A percentile compares a stretch with the other conserved stretches of the same genome.
phyloP scores from a whole-genome alignment of 257 asterid genomes.

The Mentha longifolia region DNA sequence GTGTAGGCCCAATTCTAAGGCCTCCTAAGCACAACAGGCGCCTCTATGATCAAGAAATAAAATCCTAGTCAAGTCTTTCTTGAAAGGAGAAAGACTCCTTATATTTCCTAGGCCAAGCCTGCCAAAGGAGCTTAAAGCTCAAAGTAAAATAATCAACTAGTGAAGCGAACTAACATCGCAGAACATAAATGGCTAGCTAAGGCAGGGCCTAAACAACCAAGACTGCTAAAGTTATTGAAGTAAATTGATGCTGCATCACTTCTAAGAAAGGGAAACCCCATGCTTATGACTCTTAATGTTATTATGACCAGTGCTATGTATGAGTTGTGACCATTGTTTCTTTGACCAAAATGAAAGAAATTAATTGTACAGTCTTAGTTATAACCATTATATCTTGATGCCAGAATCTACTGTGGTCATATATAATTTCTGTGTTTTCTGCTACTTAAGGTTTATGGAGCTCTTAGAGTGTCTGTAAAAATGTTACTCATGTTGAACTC shows the following conservation, averaged over 20 bases:
- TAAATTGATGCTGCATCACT: slow-evolving; percentile 13
- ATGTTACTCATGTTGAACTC: slow-evolving; percentile 98
- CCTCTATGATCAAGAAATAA: too few species aligned
- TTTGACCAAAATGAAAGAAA: slow-evolving; percentile 4
- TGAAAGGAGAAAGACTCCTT: too few species aligned
- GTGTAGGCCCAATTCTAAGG: too few species aligned
- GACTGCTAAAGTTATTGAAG: background rate
- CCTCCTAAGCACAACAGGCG: too few species aligned
- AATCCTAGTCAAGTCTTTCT: too few species aligned
- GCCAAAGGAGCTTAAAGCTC: too few species aligned
- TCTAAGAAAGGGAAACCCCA: slow-evolving; percentile 11
- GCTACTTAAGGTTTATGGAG: slow-evolving; percentile 81
- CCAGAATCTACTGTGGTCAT: slow-evolving; percentile 17
- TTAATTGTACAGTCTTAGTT: background rate
- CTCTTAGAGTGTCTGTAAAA: slow-evolving; percentile 85
- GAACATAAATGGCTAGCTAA: too few species aligned
- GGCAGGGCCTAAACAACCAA: background rate
- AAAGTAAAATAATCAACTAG: too few species aligned
- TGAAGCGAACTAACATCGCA: too few species aligned
- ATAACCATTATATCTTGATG: slow-evolving; percentile 1
- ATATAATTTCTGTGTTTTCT: slow-evolving; percentile 22
- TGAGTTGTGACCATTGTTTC: background rate
- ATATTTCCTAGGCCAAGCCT: too few species aligned
- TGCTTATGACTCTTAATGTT: slow-evolving; percentile 16
- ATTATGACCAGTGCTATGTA: background rate